A percentile compares a stretch with the other conserved stretches of the same genome.
Conservation (phyloP, 306 rosid genomes). For the Senna siamea region DNA sequence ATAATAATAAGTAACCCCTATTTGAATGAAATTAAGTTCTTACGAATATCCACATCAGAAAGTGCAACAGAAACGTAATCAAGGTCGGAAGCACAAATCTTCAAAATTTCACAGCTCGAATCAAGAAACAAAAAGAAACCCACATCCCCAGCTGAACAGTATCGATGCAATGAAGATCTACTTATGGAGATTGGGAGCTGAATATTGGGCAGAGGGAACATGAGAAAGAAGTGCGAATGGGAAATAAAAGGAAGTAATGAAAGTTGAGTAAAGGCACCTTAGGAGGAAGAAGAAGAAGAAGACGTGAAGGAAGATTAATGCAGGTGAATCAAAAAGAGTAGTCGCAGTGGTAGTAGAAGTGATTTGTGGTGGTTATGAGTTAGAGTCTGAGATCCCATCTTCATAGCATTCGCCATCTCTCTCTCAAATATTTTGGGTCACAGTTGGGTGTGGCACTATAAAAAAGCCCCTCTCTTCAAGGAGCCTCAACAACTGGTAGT, state of each 20-base stretch:
- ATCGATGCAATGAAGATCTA: constrained; percentile 84
- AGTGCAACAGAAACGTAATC: not conserved
- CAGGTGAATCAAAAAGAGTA: constrained; percentile 53
- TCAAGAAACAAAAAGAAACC: constrained; percentile 42
- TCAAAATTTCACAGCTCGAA: constrained; percentile 30
- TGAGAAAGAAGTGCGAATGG: too few relatives aligned
- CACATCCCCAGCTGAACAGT: constrained; percentile 48
- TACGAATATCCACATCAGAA: constrained; percentile 13
- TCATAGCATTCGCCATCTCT: constrained; percentile 49
- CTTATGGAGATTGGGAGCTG: not conserved
- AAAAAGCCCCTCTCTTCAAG: constrained; percentile 52
- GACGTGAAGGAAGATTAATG: too few relatives aligned
- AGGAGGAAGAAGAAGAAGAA: constrained; percentile 27
- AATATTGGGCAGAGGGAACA: too few relatives aligned
- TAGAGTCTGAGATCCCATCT: constrained; percentile 70
- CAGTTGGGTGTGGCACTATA: not conserved
- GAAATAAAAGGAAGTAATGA: constrained; percentile 15
- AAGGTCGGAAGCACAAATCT: not conserved
- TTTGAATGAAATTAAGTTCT: constrained; percentile 11
- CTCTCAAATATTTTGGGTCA: too few relatives aligned
- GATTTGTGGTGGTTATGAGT: constrained; percentile 44
- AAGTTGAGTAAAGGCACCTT: constrained; percentile 45
- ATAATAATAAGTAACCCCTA: not conserved
- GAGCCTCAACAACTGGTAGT: constrained; percentile 93
- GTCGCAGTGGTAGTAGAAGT: too few relatives aligned